A percentile compares a stretch with the other conserved stretches of the same genome.
Conservation (phyloP, 1,284 basidiomycete species). For the Termitomyces sp. region DNA sequence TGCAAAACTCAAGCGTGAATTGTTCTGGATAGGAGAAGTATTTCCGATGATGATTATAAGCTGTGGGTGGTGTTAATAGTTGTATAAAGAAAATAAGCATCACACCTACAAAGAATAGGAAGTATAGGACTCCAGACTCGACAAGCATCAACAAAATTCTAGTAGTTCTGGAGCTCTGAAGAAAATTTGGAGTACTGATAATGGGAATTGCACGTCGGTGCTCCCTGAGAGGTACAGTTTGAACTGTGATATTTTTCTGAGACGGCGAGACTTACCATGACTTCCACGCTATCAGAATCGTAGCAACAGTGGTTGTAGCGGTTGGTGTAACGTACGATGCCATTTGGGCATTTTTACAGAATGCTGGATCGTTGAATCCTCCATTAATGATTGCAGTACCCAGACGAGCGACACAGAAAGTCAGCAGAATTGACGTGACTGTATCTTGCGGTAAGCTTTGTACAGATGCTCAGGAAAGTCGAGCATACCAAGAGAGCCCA, state of each 20-base stretch:
- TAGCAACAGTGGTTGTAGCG: slow-evolving; percentile 8
- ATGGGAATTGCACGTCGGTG: background rate
- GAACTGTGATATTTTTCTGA: background rate
- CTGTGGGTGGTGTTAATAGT: background rate
- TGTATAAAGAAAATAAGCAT: background rate
- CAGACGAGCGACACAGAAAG: slow-evolving; percentile 5
- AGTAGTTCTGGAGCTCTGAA: background rate
- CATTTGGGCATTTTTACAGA: slow-evolving; percentile 9
- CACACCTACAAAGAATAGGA: slow-evolving; percentile 7
- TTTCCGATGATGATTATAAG: slow-evolving; percentile 7
- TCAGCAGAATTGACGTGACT: slow-evolving; percentile 4
- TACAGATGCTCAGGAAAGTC: background rate
- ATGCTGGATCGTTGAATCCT: slow-evolving; percentile 7
- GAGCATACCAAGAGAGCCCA: background rate
- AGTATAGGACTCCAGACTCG: slow-evolving; percentile 9
- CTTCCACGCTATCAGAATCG: slow-evolving; percentile 5
- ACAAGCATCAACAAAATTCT: slow-evolving; percentile 2
- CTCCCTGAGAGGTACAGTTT: background rate
- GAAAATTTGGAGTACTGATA: background rate
- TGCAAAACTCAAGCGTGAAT: slow-evolving; percentile 3
- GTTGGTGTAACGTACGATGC: slow-evolving; percentile 4
- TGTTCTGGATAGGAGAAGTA: background rate
- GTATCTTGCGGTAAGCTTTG: background rate
- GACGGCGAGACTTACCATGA: background rate
- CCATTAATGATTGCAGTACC: slow-evolving; percentile 8